phyloP scores from a whole-genome alignment of 495 filamentous ascomycete species.

The Echria macrotheca region DNA sequence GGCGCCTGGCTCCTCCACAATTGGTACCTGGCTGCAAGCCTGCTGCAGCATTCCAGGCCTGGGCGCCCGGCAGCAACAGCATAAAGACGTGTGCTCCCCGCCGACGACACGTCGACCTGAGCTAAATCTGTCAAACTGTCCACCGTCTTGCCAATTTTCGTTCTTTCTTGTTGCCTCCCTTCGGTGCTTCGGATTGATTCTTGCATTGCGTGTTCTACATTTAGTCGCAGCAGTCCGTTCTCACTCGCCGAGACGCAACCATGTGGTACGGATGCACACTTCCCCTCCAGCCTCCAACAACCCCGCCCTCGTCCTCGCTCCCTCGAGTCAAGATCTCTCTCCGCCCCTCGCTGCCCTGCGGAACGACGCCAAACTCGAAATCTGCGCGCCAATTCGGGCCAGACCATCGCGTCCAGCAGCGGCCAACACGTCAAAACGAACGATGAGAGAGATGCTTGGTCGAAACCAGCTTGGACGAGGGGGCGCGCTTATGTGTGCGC shows the following conservation, averaged over 20 bases:
- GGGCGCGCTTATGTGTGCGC: no score
- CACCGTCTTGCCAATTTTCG: conserved; percentile 11
- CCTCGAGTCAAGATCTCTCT: neutral
- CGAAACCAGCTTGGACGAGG: no score
- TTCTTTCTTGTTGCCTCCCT: conserved; percentile 1
- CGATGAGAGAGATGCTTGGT: no score
- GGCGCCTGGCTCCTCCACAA: conserved; percentile 3
- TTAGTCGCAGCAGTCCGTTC: conserved; percentile 15
- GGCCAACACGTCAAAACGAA: no score
- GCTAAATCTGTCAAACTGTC: neutral
- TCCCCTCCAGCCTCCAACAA: conserved; percentile 9
- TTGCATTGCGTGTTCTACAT: no score
- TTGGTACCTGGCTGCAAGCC: conserved; percentile 5
- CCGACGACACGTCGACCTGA: conserved; percentile 5
- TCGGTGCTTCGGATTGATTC: no score
- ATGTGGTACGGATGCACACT: conserved; percentile 27
- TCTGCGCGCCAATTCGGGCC: no score
- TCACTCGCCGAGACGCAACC: conserved; percentile 25
- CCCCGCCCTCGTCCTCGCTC: conserved; percentile 9
- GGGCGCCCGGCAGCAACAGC: conserved; percentile 7
- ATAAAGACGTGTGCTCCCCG: conserved; percentile 15
- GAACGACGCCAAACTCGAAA: no score
- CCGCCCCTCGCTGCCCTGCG: neutral
- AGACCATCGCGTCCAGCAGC: no score
- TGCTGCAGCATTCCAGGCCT: conserved; percentile 15